A percentile compares a stretch with the other conserved stretches of the same genome.
Evolutionary conservation across 331 rosid species (phyloP).

Genomic region (Rosa hybrid): DNA sequence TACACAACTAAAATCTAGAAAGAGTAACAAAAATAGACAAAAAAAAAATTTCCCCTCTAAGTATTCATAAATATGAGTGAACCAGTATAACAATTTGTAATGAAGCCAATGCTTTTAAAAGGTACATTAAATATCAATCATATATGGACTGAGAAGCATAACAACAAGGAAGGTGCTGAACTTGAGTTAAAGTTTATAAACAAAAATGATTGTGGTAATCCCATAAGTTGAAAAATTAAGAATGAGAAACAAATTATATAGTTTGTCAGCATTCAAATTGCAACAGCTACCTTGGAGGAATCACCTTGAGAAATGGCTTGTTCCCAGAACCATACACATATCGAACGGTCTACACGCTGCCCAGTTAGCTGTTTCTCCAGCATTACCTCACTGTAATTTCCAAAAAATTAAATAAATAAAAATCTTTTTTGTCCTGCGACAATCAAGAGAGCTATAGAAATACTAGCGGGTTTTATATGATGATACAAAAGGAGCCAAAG

Average conservation of each 20-base stretch:
- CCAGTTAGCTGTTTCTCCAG: slow-evolving; percentile 96
- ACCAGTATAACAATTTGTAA: neutral
- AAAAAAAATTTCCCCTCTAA: neutral
- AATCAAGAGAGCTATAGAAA: neutral
- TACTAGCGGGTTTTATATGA: neutral
- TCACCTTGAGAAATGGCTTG: slow-evolving; percentile 74
- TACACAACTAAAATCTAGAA: neutral
- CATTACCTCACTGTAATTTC: slow-evolving; percentile 72
- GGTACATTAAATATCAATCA: neutral
- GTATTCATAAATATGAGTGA: neutral
- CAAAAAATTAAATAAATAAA: neutral
- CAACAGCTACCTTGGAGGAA: slow-evolving; percentile 68
- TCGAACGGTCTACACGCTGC: slow-evolving; percentile 93
- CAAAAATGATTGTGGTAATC: neutral
- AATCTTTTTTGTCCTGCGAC: slow-evolving; percentile 1
- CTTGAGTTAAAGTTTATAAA: neutral
- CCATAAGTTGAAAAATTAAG: neutral
- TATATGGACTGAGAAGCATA: too few relatives aligned
- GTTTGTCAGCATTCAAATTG: neutral
- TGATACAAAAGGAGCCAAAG: neutral
- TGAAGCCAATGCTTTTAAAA: neutral
- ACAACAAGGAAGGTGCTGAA: neutral
- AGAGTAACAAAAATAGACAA: neutral
- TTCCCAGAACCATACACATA: slow-evolving; percentile 91
- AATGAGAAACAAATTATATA: neutral